phyloP scores from a whole-genome alignment of 2,329 filamentous ascomycete genomes.

The Phaeoacremonium minimum region DNA sequence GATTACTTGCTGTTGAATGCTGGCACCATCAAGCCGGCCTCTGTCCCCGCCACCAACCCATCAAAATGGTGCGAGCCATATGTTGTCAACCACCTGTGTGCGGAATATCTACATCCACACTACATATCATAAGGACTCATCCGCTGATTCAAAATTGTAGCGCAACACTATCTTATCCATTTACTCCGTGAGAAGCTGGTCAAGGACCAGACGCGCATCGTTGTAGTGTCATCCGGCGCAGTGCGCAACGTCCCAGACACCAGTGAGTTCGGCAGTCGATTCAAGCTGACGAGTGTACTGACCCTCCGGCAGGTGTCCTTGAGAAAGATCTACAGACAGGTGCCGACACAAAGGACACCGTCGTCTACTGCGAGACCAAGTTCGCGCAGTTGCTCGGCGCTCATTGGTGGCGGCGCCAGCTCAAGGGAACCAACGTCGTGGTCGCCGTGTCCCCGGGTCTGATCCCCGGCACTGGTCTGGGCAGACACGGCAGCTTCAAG shows the following conservation, averaged over 20 bases:
- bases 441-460: conserved; percentile 51
- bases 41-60: conserved; percentile 28
- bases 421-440: conserved; percentile 36
- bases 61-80: conserved; percentile 46
- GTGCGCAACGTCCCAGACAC: conserved; percentile 33
- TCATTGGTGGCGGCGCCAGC: conserved; percentile 52
- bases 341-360: conserved; percentile 22
- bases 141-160: conserved; percentile 20
- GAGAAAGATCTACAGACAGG: conserved; percentile 32
- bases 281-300: background rate
- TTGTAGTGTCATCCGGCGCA: conserved; percentile 47
- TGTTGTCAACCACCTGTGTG: conserved; percentile 49
- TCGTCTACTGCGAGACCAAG: conserved; percentile 39
- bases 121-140: background rate
- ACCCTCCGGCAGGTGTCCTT: conserved; percentile 20
- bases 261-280: conserved; percentile 16
- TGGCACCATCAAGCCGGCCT: conserved; percentile 29
- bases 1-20: conserved; percentile 49
- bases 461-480: conserved; percentile 42
- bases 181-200: conserved; percentile 43
- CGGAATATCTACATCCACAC: conserved; percentile 6
- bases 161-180: conserved; percentile 50
- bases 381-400: conserved; percentile 46
- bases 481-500: conserved; percentile 21
- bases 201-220: conserved; percentile 38